A percentile compares a stretch with the other conserved stretches of the same genome.
Conservation (phyloP, 2,329 filamentous ascomycete species). For the Aspergillus fumigatus region DNA sequence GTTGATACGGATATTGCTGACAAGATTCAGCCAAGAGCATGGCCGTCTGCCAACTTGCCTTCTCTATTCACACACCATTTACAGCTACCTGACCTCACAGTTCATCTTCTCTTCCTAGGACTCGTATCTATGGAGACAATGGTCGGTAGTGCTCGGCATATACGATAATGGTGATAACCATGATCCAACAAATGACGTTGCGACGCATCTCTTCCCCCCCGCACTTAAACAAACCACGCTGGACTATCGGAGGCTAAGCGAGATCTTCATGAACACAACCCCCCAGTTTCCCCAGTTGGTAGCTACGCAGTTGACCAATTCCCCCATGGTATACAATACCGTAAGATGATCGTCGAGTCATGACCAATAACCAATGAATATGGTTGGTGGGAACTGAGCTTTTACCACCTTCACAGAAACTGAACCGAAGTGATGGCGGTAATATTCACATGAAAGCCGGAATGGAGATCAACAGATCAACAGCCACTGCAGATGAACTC, state of each 20-base stretch:
- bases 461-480: neutral
- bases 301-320: too few species aligned
- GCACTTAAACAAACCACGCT: neutral
- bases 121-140: neutral
- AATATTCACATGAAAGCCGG: neutral
- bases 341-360: neutral
- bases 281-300: neutral
- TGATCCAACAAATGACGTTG: neutral
- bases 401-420: too few species aligned
- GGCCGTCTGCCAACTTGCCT: neutral
- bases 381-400: neutral
- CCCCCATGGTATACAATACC: neutral
- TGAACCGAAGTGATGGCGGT: neutral
- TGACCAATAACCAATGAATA: neutral
- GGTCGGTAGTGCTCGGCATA: neutral
- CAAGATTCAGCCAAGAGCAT: neutral
- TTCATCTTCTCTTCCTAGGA: too few species aligned
- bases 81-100: too few species aligned
- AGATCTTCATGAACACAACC: neutral
- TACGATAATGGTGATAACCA: neutral
- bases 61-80: too few species aligned
- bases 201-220: neutral
- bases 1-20: neutral
- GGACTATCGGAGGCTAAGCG: neutral
- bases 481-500: neutral